Percentiles rank a stretch among this genome's conserved stretches.
Evolutionary conservation across 352 stramenopile species (phyloP).

Genomic region (Hyphochytrium catenoides): DNA sequence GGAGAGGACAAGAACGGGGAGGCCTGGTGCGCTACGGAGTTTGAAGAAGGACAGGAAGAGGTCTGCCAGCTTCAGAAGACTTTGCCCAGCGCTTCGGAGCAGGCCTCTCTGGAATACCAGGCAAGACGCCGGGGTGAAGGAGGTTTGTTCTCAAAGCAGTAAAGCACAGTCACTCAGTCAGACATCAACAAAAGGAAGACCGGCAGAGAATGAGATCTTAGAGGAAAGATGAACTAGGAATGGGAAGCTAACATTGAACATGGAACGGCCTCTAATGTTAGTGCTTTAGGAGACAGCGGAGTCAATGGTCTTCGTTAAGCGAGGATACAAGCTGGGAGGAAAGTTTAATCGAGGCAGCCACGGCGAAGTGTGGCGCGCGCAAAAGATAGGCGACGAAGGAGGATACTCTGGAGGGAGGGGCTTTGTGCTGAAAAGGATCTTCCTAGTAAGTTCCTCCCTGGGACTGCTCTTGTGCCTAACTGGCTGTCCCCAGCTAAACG

Average conservation of each 20-base stretch:
- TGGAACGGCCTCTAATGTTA: conserved; percentile 34
- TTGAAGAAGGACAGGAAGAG: no score
- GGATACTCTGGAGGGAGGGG: conserved; percentile 14
- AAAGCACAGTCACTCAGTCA: background rate
- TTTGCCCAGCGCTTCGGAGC: background rate
- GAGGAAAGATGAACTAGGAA: background rate
- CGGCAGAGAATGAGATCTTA: background rate
- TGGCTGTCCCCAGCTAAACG: no score
- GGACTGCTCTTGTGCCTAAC: no score
- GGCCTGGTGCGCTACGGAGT: conserved; percentile 9
- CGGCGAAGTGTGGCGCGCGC: conserved; percentile 46
- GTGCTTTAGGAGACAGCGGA: background rate
- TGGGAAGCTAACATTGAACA: conserved; percentile 34
- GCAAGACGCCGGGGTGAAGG: background rate
- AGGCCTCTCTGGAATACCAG: background rate
- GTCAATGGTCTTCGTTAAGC: background rate
- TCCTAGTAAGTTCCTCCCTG: conserved; percentile 14
- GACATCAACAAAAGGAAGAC: conserved; percentile 1
- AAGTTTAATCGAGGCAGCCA: conserved; percentile 57
- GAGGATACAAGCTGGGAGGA: conserved; percentile 10
- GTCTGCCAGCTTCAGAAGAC: conserved; percentile 5
- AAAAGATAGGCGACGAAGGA: background rate
- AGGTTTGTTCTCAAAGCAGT: background rate
- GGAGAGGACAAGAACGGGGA: conserved; percentile 1
- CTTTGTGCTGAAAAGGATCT: conserved; percentile 61